Base-by-base conservation (phyloP, 208 protist species). In the Acanthamoeba triangularis region DNA sequence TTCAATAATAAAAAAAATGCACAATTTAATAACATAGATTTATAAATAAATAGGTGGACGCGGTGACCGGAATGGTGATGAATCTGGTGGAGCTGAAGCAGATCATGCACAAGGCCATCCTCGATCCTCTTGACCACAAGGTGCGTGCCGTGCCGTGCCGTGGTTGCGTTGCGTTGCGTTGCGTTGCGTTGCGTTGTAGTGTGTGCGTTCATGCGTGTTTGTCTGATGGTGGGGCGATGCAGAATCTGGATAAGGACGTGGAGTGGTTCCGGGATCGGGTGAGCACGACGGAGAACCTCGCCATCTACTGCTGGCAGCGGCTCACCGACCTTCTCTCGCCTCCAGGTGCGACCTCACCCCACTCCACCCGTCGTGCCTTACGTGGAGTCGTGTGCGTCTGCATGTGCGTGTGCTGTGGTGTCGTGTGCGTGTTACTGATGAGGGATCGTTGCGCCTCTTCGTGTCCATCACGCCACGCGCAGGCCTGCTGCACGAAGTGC, bases 261-360 rank as follows among this genome's bases (percentile, higher is more conserved):
- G 44, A 93, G 13, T 93, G 85, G 37, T 96, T 95, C 90, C 8
- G 11, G 23, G 63, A 37, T 76, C 41, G 93, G 11, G 56, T 44
- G 72, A 96, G 92, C 88, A 96, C 96, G 28, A 96, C 96, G 33
- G 96, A 97, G 44, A 97, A 97, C 82, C 18, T 97, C 10, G 90
- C 95, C 59, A 90, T 97, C 20, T 95, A 78, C 78, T 95, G 96
- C 37, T 97, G 80, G 63, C 25, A 95, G 25, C 67, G 95, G 35
- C n/a, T 97, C 14, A 28, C 18, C 30, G 44, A 20, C 23, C 54
- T 59, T 8, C 88, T 80, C 37, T 28, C 49, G 1, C 25, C 41
- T 3, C 63, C 44, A 28, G 28, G 33, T 94, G n/a, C 63, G 25
- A 4, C 88, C 25, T 37, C 61, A 47, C 33, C 84, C 11, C 18